Conservation (phyloP, 2,329 filamentous ascomycete species). For the Aspergillus flavus region DNA sequence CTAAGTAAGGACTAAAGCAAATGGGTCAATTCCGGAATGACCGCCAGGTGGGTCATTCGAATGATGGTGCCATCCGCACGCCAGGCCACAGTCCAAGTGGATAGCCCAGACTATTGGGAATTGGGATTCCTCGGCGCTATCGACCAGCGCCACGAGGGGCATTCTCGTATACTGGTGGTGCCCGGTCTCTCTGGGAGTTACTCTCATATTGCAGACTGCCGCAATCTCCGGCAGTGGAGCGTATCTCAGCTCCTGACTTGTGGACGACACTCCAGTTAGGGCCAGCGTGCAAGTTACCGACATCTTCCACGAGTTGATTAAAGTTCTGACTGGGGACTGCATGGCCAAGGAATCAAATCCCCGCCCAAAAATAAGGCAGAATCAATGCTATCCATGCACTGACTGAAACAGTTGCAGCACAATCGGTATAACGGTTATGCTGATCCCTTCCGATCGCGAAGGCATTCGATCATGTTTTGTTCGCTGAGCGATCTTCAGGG, state of each 20-base stretch:
- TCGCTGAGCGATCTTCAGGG: neutral
- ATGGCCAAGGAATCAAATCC: neutral
- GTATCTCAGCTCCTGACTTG: neutral
- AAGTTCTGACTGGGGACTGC: neutral
- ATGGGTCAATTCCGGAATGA: constrained; percentile 1
- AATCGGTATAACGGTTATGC: constrained; percentile 1
- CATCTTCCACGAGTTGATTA: neutral
- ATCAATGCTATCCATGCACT: neutral
- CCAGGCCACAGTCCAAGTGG: neutral
- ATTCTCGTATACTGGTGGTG: neutral
- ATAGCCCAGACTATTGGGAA: neutral
- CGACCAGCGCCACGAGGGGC: neutral
- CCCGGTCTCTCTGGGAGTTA: neutral
- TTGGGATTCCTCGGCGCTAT: neutral
- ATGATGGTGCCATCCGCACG: neutral
- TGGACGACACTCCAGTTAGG: neutral
- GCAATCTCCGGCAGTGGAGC: constrained; percentile 4
- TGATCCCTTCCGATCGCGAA: constrained; percentile 3
- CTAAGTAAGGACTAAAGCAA: neutral
- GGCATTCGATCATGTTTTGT: neutral
- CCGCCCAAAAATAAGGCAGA: neutral
- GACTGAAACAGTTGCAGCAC: neutral
- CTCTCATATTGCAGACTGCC: neutral
- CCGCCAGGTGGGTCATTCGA: neutral
- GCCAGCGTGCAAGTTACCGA: neutral